Evolutionary conservation across 371 early-diverging fungal genomes (phyloP).

Genomic region (Funneliformis caledonium): DNA sequence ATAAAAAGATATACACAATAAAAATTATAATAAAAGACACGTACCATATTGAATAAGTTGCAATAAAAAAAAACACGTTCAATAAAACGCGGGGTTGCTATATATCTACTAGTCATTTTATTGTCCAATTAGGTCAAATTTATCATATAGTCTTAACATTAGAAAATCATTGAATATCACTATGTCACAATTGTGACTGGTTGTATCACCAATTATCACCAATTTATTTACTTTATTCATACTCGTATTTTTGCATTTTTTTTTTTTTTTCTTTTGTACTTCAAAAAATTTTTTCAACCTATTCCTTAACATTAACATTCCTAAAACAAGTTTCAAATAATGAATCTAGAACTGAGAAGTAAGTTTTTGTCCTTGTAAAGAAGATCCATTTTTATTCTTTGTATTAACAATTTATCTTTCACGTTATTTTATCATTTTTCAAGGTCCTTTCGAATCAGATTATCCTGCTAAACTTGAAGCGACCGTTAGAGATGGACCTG

Average conservation of each 20-base stretch:
- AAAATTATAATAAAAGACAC: neutral
- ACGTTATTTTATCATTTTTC: too few relatives aligned
- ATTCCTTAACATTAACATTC: neutral
- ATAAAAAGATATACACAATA: neutral
- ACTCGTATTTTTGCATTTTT: neutral
- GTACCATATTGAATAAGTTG: neutral
- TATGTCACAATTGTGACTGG: neutral
- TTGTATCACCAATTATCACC: neutral
- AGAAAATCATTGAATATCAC: too few relatives aligned
- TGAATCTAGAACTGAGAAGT: conserved; percentile 28
- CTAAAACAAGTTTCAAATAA: neutral
- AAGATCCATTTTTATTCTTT: neutral
- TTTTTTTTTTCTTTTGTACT: neutral
- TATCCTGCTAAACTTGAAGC: conserved; percentile 82
- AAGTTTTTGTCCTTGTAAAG: neutral
- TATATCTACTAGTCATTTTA: neutral
- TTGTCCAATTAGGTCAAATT: too few relatives aligned
- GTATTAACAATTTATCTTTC: neutral
- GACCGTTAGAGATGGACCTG: conserved; percentile 76
- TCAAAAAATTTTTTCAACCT: neutral
- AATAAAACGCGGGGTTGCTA: neutral
- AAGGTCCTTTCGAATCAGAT: conserved; percentile 87
- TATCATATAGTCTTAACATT: neutral
- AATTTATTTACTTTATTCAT: neutral
- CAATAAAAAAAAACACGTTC: neutral